Conservation (phyloP, 495 filamentous ascomycete genomes). For the Monascus purpureus region DNA sequence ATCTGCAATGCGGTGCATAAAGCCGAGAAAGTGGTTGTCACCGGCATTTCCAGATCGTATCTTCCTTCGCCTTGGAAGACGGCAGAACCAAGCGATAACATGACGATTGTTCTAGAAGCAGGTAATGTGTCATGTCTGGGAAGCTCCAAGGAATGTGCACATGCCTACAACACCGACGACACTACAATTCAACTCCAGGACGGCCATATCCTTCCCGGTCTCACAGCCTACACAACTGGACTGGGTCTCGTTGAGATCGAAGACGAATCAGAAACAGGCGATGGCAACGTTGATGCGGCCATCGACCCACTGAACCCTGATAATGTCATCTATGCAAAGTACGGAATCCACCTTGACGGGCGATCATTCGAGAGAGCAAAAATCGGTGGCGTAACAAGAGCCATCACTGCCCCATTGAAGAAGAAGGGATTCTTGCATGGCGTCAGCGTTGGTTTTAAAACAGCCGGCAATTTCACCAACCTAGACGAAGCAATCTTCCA, state of each 20-base stretch:
- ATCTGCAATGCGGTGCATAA: too few species aligned
- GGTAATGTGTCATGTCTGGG: too few species aligned
- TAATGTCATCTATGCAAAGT: conserved; percentile 28
- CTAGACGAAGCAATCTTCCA: conserved; percentile 23
- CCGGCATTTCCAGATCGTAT: too few species aligned
- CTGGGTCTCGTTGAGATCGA: conserved; percentile 46
- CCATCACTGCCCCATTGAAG: conserved; percentile 26
- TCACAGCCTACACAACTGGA: conserved; percentile 37
- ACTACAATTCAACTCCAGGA: conserved; percentile 30
- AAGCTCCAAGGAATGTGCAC: conserved; percentile 6
- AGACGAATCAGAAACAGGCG: conserved; percentile 31
- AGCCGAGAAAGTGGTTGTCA: too few species aligned
- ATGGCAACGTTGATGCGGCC: conserved; percentile 16
- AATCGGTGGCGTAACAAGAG: conserved; percentile 36
- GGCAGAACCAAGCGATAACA: too few species aligned
- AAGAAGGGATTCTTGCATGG: conserved; percentile 21
- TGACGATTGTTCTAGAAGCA: too few species aligned
- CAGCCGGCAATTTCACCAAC: conserved; percentile 22
- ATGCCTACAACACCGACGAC: conserved; percentile 6
- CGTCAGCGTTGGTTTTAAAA: conserved; percentile 32
- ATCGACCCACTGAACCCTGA: conserved; percentile 10
- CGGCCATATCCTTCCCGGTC: conserved; percentile 40
- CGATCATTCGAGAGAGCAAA: conserved; percentile 27
- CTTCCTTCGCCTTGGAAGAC: too few species aligned
- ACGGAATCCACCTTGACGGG: conserved; percentile 34